phyloP scores from a whole-genome alignment of 2,329 filamentous ascomycete species.

The Gaeumannomyces sp. region DNA sequence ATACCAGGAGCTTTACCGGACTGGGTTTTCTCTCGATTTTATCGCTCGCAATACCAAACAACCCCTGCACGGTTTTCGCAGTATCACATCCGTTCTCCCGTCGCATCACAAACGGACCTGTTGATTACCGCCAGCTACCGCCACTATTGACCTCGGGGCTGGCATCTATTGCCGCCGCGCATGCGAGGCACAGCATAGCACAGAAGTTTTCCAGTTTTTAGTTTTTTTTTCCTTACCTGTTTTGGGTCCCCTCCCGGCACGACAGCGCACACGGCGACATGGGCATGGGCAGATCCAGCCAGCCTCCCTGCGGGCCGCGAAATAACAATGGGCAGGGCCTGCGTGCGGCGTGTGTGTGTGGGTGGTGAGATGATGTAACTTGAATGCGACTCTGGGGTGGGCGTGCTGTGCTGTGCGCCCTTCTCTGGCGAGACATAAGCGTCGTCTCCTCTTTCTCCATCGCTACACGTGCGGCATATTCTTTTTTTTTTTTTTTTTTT shows the following conservation, averaged over 20 bases:
- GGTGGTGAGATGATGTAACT: neutral
- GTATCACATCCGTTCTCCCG: neutral
- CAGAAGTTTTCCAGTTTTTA: neutral
- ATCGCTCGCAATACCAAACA: neutral
- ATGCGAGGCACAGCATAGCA: neutral
- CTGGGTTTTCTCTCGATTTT: neutral
- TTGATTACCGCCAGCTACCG: neutral
- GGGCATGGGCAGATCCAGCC: neutral
- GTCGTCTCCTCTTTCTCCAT: neutral
- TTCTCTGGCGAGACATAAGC: neutral
- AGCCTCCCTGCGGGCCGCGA: neutral
- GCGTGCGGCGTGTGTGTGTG: neutral
- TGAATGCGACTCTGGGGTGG: neutral
- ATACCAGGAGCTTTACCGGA: neutral
- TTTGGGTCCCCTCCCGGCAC: neutral
- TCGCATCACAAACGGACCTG: neutral
- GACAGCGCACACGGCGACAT: neutral
- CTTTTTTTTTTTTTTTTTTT: neutral
- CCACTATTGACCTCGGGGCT: neutral
- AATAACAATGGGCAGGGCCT: neutral
- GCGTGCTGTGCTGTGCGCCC: too few relatives aligned
- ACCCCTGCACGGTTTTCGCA: neutral
- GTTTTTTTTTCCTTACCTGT: neutral
- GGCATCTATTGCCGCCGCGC: neutral
- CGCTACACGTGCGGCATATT: neutral